Conservation (phyloP, 345 rosid species). For the Firmiana major region DNA sequence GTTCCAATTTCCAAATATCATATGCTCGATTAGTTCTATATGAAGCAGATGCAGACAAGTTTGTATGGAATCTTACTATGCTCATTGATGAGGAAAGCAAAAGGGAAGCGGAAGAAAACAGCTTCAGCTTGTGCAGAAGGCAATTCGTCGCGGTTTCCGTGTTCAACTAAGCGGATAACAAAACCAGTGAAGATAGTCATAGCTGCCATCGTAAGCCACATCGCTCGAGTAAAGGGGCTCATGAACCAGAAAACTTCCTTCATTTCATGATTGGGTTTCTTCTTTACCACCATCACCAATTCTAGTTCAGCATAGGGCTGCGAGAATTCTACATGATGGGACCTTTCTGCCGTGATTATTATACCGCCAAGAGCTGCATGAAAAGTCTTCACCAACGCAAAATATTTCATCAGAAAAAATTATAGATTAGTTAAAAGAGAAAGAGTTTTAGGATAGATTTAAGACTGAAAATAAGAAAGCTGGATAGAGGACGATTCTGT, state of each 20-base stretch:
- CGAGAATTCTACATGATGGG: constrained; percentile 1
- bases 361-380: constrained; percentile 21
- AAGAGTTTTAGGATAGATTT: background rate
- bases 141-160: background rate
- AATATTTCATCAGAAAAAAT: background rate
- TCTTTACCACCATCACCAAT: constrained; percentile 14
- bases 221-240: background rate
- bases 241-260: background rate
- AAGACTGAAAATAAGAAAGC: background rate
- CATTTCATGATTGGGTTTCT: background rate
- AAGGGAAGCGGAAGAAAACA: constrained; percentile 11
- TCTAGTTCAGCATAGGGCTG: constrained; percentile 6
- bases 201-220: constrained; percentile 13
- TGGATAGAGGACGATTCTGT: background rate
- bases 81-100: background rate
- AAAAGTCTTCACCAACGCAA: background rate
- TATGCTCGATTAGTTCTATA: too few relatives aligned
- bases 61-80: too few relatives aligned
- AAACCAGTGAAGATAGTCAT: constrained; percentile 15
- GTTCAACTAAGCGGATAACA: constrained; percentile 14
- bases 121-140: background rate
- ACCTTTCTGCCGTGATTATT: constrained; percentile 5
- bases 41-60: background rate
- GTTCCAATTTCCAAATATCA: too few relatives aligned
- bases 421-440: too few relatives aligned